A percentile compares a stretch with the other conserved stretches of the same genome.
Conservation (phyloP, 208 protist genomes). For the Acanthamoeba pearcei region DNA sequence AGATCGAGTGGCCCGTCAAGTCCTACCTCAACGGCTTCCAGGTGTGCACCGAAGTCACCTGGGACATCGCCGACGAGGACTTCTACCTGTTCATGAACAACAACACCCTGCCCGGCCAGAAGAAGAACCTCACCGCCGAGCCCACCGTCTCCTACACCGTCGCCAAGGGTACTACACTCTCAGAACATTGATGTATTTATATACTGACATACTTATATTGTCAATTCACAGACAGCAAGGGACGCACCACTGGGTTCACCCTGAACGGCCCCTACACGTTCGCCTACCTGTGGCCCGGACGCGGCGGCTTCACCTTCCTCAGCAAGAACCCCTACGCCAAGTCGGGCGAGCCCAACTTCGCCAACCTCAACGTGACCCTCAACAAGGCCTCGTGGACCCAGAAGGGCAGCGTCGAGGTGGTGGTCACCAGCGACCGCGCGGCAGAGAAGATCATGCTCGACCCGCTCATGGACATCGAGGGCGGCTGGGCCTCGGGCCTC, state of each 20-base stretch:
- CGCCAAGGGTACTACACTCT: slow-evolving; percentile 48
- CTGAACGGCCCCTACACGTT: slow-evolving; percentile 33
- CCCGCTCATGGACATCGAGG: slow-evolving; percentile 68
- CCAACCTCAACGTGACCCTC: slow-evolving; percentile 27
- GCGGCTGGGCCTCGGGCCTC: slow-evolving; percentile 14
- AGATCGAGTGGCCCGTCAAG: slow-evolving; percentile 70
- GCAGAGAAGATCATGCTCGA: slow-evolving; percentile 48
- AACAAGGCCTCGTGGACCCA: slow-evolving; percentile 57
- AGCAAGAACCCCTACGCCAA: slow-evolving; percentile 68
- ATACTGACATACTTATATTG: no score
- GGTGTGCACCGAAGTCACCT: slow-evolving; percentile 70
- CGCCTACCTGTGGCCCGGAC: slow-evolving; percentile 52
- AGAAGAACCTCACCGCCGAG: slow-evolving; percentile 41
- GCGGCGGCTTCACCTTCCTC: slow-evolving; percentile 57
- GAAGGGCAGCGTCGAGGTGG: slow-evolving; percentile 49
- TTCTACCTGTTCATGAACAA: slow-evolving; percentile 68
- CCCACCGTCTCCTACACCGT: not conserved
- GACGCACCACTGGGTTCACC: not conserved
- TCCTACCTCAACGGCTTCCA: slow-evolving; percentile 65
- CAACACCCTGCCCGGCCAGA: slow-evolving; percentile 39
- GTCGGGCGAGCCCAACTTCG: slow-evolving; percentile 52
- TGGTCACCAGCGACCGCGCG: slow-evolving; percentile 50
- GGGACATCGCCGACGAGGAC: slow-evolving; percentile 71
- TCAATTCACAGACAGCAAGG: slow-evolving; percentile 6
- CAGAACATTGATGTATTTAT: no score